phyloP scores from a whole-genome alignment of 805 yeast genomes.

The Metschnikowia rubicola region DNA sequence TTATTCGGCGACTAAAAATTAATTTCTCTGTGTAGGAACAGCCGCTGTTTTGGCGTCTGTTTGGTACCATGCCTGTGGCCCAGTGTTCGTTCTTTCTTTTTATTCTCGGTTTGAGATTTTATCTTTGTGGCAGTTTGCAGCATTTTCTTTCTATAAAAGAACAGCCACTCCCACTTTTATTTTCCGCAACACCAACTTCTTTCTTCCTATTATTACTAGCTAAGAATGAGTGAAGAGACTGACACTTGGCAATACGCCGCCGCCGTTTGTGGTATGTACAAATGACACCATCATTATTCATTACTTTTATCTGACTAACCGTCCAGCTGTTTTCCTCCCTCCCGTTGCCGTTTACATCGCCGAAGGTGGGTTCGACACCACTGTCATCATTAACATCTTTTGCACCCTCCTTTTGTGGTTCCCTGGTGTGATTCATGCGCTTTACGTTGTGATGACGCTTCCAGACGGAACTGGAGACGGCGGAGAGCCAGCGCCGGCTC shows the following conservation, averaged over 20 bases:
- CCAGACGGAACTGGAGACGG: neutral
- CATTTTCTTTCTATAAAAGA: conserved; percentile 3
- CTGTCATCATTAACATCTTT: conserved; percentile 4
- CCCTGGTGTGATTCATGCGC: conserved; percentile 10
- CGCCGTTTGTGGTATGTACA: conserved; percentile 6
- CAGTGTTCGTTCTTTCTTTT: too few relatives aligned
- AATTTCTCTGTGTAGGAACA: too few relatives aligned
- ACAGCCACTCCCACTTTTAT: neutral
- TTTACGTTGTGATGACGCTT: neutral
- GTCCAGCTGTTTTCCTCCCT: conserved; percentile 4
- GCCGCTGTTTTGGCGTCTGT: too few relatives aligned
- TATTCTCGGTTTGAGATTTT: too few relatives aligned
- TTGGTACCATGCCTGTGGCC: too few relatives aligned
- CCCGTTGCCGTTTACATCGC: conserved; percentile 9
- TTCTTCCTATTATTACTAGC: conserved; percentile 4
- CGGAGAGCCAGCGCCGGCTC: neutral
- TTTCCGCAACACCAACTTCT: neutral
- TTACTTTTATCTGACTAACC: neutral
- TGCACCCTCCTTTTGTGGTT: conserved; percentile 9
- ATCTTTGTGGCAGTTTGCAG: conserved; percentile 7
- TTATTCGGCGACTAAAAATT: too few relatives aligned
- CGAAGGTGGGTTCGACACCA: conserved; percentile 1
- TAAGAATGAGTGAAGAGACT: conserved; percentile 9
- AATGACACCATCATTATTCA: too few relatives aligned
- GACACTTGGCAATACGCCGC: conserved; percentile 8